Evolutionary conservation across 2,329 filamentous ascomycete species (phyloP), one percentile per base, ranked within the genome.

Genomic region (Hypoxylon sp.): DNA sequence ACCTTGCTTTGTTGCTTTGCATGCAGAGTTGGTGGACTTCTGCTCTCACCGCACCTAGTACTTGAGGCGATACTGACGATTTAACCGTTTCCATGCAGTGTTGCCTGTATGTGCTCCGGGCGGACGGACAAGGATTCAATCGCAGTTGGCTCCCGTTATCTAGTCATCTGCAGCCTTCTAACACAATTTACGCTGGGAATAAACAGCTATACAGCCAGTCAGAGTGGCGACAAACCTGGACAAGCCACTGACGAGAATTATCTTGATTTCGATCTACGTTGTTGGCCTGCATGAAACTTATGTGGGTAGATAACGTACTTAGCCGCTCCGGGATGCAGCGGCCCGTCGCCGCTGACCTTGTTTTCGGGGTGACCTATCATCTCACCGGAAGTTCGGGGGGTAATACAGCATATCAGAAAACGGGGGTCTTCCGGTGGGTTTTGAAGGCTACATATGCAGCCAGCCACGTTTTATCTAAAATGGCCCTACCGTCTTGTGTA

Each of bases 291-390:
- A 29, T 26, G 24, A n/a, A 24, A 48, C 8, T 29, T 22, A 48
- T 58, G 31, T 9, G 5, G 29, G 29, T 1, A 11, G n/a, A 35
- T 5, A 9, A 55, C 48, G 29, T 33, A 35, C 56, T 44, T 17
- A 24, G 19, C 42, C 31, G 47, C 48, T 37, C 50, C 52, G 47
- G 29, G 31, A 61, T 22, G 8, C 11, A 13, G 17, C 29, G 47
- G 46, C n/a, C 37, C 57, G 46, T n/a, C 9, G 51, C 52, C 29
- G 51, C 6, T 14, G n/a, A 59, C 14, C 22, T 13, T 26, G 33
- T 51, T 44, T 13, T 37, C 29, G 31, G 33, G n/a, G 26, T 11
- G 4, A 33, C n/a, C 33, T 42, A 11, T n/a, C 35, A 51, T 51
- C 26, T 17, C 42, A 44, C n/a, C 31, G n/a, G 50, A 22, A 26